Percentiles rank a stretch among this genome's conserved stretches.
phyloP scores from a whole-genome alignment of 2,329 filamentous ascomycete genomes.

The Arthroderma sp. region DNA sequence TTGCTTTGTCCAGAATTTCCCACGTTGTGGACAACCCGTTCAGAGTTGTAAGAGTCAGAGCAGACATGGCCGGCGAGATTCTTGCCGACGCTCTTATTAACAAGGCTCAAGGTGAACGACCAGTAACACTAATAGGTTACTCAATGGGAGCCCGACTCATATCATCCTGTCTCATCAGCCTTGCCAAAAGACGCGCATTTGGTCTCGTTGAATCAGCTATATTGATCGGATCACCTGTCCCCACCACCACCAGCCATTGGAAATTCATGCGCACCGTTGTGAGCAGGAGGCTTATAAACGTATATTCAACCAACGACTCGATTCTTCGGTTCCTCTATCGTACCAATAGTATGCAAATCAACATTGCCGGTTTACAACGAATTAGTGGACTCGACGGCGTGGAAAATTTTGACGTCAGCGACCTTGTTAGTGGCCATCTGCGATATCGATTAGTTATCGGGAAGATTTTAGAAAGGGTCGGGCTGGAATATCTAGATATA shows the following conservation, averaged over 20 bases:
- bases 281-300: slow-evolving; percentile 70
- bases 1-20: slow-evolving; percentile 53
- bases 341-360: slow-evolving; percentile 66
- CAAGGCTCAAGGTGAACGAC: slow-evolving; percentile 66
- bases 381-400: slow-evolving; percentile 41
- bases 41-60: slow-evolving; percentile 58
- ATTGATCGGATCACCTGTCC: slow-evolving; percentile 67
- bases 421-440: slow-evolving; percentile 55
- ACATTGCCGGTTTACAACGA: slow-evolving; percentile 69
- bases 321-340: slow-evolving; percentile 80
- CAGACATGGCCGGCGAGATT: slow-evolving; percentile 66
- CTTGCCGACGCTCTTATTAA: slow-evolving; percentile 74
- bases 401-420: slow-evolving; percentile 56
- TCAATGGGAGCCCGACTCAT: slow-evolving; percentile 71
- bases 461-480: slow-evolving; percentile 51
- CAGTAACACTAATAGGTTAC: slow-evolving; percentile 69
- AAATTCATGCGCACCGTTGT: slow-evolving; percentile 63
- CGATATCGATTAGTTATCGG: slow-evolving; percentile 57
- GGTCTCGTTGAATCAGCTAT: slow-evolving; percentile 74
- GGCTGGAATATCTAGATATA: slow-evolving; percentile 53
- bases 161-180: slow-evolving; percentile 62
- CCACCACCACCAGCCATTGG: slow-evolving; percentile 62
- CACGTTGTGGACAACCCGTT: slow-evolving; percentile 71
- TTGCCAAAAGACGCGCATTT: slow-evolving; percentile 68
- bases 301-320: slow-evolving; percentile 76